Evolutionary conservation across 2,329 filamentous ascomycete genomes (phyloP).

Genomic region (Ambrosiella cleistominuta): DNA sequence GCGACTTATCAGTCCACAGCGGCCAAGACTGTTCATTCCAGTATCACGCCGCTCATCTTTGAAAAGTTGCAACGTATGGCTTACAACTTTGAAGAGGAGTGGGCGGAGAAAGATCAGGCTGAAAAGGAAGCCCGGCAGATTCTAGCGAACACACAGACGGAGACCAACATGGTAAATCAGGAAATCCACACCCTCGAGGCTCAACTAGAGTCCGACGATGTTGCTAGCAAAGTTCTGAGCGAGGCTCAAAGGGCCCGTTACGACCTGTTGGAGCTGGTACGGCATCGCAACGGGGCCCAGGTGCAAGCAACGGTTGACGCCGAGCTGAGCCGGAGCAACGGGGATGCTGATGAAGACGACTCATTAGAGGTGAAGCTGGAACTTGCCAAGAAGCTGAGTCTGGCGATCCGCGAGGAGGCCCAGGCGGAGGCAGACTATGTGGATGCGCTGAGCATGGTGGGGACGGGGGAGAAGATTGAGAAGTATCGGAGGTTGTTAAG

Average conservation of each 20-base stretch:
- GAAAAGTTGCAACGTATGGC: slow-evolving; percentile 58
- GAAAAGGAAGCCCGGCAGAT: slow-evolving; percentile 50
- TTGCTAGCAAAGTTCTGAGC: slow-evolving; percentile 30
- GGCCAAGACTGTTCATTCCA: slow-evolving; percentile 50
- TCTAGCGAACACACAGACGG: slow-evolving; percentile 48
- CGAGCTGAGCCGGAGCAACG: slow-evolving; percentile 29
- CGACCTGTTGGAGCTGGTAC: slow-evolving; percentile 31
- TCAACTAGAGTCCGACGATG: slow-evolving; percentile 37
- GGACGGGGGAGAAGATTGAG: slow-evolving; percentile 54
- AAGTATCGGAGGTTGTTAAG: slow-evolving; percentile 54
- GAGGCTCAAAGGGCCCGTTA: slow-evolving; percentile 34
- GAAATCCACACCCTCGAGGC: slow-evolving; percentile 40
- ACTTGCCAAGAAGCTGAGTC: slow-evolving; percentile 39
- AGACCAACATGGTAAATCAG: slow-evolving; percentile 42
- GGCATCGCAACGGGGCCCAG: slow-evolving; percentile 34
- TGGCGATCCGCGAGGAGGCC: slow-evolving; percentile 41
- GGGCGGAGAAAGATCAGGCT: slow-evolving; percentile 53
- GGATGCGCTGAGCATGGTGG: slow-evolving; percentile 48
- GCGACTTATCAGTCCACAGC: slow-evolving; percentile 41
- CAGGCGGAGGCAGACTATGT: slow-evolving; percentile 50
- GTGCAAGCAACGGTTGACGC: slow-evolving; percentile 33
- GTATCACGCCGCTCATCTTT: slow-evolving; percentile 49
- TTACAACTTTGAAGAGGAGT: slow-evolving; percentile 55
- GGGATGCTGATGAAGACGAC: slow-evolving; percentile 20
- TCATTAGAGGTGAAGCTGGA: slow-evolving; percentile 36